These are phyloP conservation scores for Panaeolus papilionaceus DNA, from an alignment of 768 basidiomycete genomes.

Conservation along the genomic window DNA sequence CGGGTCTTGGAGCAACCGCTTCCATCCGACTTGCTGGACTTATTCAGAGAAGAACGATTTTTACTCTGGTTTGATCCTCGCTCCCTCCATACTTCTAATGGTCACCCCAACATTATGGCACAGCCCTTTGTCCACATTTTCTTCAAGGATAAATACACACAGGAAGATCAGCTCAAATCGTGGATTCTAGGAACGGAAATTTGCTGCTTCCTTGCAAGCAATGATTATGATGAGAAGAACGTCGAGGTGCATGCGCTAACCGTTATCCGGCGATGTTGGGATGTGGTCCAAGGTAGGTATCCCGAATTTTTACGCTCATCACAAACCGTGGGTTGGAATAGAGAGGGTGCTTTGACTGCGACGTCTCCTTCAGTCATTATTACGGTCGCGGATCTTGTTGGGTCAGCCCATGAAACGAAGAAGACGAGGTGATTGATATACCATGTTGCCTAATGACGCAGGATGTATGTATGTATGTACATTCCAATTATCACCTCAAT, in stretches of 20 bases:
- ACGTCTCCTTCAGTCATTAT: conserved; percentile 1
- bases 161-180: conserved; percentile 58
- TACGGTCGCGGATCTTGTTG: neutral
- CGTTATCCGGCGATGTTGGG: conserved; percentile 8
- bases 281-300: neutral
- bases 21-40: conserved; percentile 38
- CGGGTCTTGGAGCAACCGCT: conserved; percentile 36
- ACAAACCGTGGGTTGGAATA: conserved; percentile 4
- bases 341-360: conserved; percentile 12
- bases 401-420: neutral
- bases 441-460: neutral
- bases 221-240: neutral
- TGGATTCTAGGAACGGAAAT: conserved; percentile 56
- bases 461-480: neutral
- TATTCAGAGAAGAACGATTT: conserved; percentile 55
- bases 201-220: conserved; percentile 25
- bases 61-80: conserved; percentile 56
- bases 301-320: conserved; percentile 10
- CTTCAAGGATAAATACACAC: conserved; percentile 55
- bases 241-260: neutral
- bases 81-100: conserved; percentile 26
- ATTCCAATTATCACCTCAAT: neutral
- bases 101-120: conserved; percentile 16
- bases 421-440: neutral
- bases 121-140: conserved; percentile 45